Evolutionary conservation across 2,329 filamentous ascomycete species (phyloP).

Genomic region (Pseudopyricularia javanii): DNA sequence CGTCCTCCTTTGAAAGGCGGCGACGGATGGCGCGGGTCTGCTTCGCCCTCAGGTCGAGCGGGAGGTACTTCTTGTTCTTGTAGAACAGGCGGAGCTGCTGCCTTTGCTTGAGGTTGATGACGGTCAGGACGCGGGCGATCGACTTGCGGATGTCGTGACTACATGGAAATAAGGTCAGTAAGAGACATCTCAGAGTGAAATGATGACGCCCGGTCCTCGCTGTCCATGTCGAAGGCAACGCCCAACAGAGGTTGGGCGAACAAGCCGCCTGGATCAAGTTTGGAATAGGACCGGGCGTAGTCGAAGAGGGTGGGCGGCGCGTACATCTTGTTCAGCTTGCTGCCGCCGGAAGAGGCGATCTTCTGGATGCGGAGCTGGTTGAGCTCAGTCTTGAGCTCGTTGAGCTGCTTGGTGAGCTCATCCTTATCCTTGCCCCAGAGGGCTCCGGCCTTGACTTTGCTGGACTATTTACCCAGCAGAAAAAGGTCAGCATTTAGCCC

Average conservation of each 20-base stretch:
- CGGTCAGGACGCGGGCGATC: constrained; percentile 94
- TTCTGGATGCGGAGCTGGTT: constrained; percentile 96
- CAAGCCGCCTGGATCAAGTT: neutral
- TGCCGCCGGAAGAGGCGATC: constrained; percentile 82
- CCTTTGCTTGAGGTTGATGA: constrained; percentile 99
- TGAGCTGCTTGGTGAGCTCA: constrained; percentile 89
- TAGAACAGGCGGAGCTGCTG: constrained; percentile 97
- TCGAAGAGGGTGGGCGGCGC: constrained; percentile 18
- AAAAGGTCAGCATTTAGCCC: constrained; percentile 1
- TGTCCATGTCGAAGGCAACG: neutral
- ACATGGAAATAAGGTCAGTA: constrained; percentile 9
- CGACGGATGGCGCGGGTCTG: constrained; percentile 96
- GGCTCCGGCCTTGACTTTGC: constrained; percentile 84
- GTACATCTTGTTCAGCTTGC: constrained; percentile 97
- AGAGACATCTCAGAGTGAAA: too few species aligned
- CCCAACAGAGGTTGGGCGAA: neutral
- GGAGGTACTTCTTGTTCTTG: constrained; percentile 99
- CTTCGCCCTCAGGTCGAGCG: constrained; percentile 97
- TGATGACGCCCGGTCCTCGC: neutral
- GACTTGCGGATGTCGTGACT: constrained; percentile 99
- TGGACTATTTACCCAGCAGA: constrained; percentile 27
- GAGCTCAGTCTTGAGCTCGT: constrained; percentile 91
- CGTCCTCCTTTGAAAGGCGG: constrained; percentile 85
- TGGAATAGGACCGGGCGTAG: neutral
- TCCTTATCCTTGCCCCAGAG: constrained; percentile 99